These are phyloP conservation scores for Pichia sp. DNA, from an alignment of 1,139 yeast genomes.

Conservation along the genomic window DNA sequence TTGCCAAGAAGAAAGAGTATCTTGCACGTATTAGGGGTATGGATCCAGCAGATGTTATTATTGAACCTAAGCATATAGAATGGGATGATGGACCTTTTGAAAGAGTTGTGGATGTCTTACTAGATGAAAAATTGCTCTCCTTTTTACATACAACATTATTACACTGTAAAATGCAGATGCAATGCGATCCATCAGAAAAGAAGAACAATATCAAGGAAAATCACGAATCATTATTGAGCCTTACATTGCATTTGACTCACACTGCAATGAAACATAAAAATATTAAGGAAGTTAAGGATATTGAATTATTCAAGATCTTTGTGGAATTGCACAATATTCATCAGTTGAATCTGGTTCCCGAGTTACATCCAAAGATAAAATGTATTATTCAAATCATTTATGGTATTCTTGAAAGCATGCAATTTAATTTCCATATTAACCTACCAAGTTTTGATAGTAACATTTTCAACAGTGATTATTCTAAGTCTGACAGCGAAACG, in stretches of 20 bases:
- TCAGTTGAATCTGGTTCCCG: conserved; percentile 1
- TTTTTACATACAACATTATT: conserved; percentile 50
- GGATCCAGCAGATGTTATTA: conserved; percentile 42
- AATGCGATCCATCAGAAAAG: conserved; percentile 11
- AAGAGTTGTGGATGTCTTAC: conserved; percentile 46
- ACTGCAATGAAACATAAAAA: conserved; percentile 36
- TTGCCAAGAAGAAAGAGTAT: conserved; percentile 48
- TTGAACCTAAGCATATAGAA: conserved; percentile 46
- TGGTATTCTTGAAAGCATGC: conserved; percentile 20
- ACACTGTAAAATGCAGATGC: conserved; percentile 35
- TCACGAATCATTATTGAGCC: conserved; percentile 55
- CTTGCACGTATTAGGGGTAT: conserved; percentile 37
- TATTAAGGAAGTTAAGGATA: conserved; percentile 6
- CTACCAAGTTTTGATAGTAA: conserved; percentile 21
- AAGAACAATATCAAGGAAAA: conserved; percentile 6
- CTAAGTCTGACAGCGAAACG: neutral
- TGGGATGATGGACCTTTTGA: conserved; percentile 37
- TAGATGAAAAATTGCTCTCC: conserved; percentile 49
- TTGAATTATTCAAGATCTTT: conserved; percentile 32
- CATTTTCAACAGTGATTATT: conserved; percentile 11
- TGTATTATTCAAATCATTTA: conserved; percentile 41
- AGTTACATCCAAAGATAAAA: conserved; percentile 9
- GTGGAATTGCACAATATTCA: conserved; percentile 4
- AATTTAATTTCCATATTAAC: conserved; percentile 16
- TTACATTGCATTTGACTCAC: conserved; percentile 69